phyloP scores from a whole-genome alignment of 2,329 filamentous ascomycete genomes.

The Calycina herbarum region DNA sequence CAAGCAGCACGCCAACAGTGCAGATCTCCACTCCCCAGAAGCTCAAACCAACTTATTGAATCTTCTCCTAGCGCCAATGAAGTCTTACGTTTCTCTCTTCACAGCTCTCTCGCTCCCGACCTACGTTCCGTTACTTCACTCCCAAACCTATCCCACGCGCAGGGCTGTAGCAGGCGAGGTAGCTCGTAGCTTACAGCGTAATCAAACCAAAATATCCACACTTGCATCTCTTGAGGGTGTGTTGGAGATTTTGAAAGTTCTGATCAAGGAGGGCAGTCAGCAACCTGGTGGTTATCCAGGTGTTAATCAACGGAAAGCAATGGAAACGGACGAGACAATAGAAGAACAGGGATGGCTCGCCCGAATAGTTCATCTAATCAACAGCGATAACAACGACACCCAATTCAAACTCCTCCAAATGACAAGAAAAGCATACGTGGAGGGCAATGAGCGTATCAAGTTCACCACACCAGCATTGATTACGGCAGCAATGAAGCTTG shows the following conservation, averaged over 20 bases:
- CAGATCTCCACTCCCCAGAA: slow-evolving; percentile 86
- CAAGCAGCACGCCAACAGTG: slow-evolving; percentile 84
- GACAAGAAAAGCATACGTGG: slow-evolving; percentile 79
- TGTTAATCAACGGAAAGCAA: slow-evolving; percentile 70
- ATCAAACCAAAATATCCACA: slow-evolving; percentile 77
- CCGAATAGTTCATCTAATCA: slow-evolving; percentile 83
- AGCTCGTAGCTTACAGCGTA: slow-evolving; percentile 76
- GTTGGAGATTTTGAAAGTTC: slow-evolving; percentile 81
- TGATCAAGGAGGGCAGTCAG: slow-evolving; percentile 91
- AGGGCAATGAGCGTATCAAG: slow-evolving; percentile 92
- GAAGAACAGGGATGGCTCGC: slow-evolving; percentile 98
- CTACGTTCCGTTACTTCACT: slow-evolving; percentile 85
- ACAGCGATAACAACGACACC: slow-evolving; percentile 82
- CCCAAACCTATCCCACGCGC: slow-evolving; percentile 89
- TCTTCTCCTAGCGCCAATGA: slow-evolving; percentile 86
- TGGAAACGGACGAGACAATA: slow-evolving; percentile 94
- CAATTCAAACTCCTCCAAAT: slow-evolving; percentile 93
- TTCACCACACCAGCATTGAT: slow-evolving; percentile 93
- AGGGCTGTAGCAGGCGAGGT: slow-evolving; percentile 90
- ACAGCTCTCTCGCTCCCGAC: slow-evolving; percentile 92
- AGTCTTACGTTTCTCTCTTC: slow-evolving; percentile 89
- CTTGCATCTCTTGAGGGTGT: slow-evolving; percentile 83
- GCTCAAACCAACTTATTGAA: slow-evolving; percentile 88
- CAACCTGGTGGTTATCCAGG: slow-evolving; percentile 81
- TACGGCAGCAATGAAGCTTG: slow-evolving; percentile 85